Base-by-base conservation (phyloP, 106 monocot species). In the Vanilla planifolia region DNA sequence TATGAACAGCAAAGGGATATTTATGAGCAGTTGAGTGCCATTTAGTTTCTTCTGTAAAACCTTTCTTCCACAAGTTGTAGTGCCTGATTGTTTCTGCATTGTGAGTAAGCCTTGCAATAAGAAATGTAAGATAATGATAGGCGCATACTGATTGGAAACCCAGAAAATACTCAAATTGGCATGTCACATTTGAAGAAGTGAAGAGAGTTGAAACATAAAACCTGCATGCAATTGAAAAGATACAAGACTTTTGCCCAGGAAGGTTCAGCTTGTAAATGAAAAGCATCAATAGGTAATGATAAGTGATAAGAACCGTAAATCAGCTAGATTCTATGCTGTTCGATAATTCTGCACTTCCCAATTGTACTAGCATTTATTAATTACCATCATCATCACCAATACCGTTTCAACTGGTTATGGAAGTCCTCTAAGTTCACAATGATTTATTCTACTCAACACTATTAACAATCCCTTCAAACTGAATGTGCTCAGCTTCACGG, bases 1-100 rank as follows among this genome's bases (percentile, higher is more conserved):
- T 21, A 19, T 60, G 57, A 72, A 25, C 33, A 43, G 78, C 67
- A 64, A 68, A 63, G 26, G 63, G 75, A 73, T 76, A 72, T 21
- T 47, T 59, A 26, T 39, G 44, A 64, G 50, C 22, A 61, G 64
- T 22, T n/a, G 66, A 65, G 5, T 75, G 51, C 71, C 71, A 68
- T 51, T 61, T 68, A 48, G 71, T 59, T 25, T 80, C 67, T 53
- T 80, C 77, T 51, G 71, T 48, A 68, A 86, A 86, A 0, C 80
- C 85, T 14, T 66, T 59, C 71, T 86, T 81, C 77, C 80, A 77
- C 67, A 78, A 51, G 45, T 68, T 78, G 69, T 81, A 78, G 36
- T 86, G 86, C 23, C 55, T 80, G 26, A 75, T 29, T 55, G 86
- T 81, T 78, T 86, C 86, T 86, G 86, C 71, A 64, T 6, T 10